A percentile compares a stretch with the other conserved stretches of the same genome.
These are phyloP conservation scores for Coemansia sp. DNA, from an alignment of 371 early-diverging fungal genomes.

Conservation along the genomic window DNA sequence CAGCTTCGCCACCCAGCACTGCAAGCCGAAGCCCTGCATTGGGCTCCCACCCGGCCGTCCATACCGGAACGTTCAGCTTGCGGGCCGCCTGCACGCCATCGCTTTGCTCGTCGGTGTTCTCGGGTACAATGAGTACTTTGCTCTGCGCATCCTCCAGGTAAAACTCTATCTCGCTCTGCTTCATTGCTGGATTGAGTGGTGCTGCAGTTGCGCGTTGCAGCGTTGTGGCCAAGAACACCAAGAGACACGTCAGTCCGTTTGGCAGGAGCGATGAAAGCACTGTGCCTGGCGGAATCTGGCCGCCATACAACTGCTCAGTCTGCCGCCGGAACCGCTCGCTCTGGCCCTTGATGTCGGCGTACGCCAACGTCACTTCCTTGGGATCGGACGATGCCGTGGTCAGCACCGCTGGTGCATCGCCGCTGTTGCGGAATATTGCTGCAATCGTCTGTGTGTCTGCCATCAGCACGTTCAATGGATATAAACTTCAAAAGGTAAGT, in stretches of 20 bases:
- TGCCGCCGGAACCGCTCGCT: conserved; percentile 45
- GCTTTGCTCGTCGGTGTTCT: conserved; percentile 54
- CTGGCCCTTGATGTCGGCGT: conserved; percentile 46
- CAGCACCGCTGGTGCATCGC: conserved; percentile 34
- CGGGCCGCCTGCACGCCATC: conserved; percentile 66
- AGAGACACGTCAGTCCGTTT: conserved; percentile 68
- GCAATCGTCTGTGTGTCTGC: conserved; percentile 41
- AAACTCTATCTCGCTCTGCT: conserved; percentile 72
- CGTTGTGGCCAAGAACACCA: conserved; percentile 68
- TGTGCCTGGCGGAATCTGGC: conserved; percentile 54
- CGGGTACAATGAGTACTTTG: conserved; percentile 65
- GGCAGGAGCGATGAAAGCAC: conserved; percentile 68
- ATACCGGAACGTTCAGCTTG: conserved; percentile 56
- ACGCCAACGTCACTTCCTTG: conserved; percentile 33
- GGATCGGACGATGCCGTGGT: conserved; percentile 51
- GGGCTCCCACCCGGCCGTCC: conserved; percentile 61
- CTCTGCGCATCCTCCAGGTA: conserved; percentile 73
- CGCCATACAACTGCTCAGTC: conserved; percentile 28
- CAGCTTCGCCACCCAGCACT: conserved; percentile 20
- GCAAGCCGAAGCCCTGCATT: conserved; percentile 33
- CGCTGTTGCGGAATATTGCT: conserved; percentile 37
- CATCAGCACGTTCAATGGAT: background rate
- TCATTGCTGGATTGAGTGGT: conserved; percentile 77
- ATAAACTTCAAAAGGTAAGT: background rate
- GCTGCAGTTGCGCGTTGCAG: conserved; percentile 66